Base-by-base conservation (phyloP, 176 grass and related monocot genomes). In the Dactylis glomerata region DNA sequence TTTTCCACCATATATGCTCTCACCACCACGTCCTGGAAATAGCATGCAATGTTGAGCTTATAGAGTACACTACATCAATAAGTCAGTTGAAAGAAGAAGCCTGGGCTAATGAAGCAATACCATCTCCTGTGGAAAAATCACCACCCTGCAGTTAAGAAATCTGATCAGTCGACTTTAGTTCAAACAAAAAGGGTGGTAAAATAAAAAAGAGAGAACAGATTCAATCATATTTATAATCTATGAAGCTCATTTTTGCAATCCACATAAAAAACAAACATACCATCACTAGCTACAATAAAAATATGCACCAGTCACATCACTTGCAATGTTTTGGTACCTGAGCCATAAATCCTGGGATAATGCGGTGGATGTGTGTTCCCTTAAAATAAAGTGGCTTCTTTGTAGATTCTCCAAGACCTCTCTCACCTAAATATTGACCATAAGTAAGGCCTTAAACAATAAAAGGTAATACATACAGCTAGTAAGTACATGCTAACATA, bases 11-110 rank as follows among this genome's bases (percentile, higher is more conserved):
- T 94, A 94, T 71, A 92, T 90, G 71, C 92, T 94, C 75, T 94
- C 92, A 67, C 92, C 92, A 87, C 92, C 92, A 86, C 82, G 58
- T 87, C 92, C 92, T 94, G 92, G 92, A 94, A 94, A 94, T 81
- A 94, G 85, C 82, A 94, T 73, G 83, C 77, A 92, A 88, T 2
- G 44, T 92, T 86, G 87, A 89, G 87, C 89, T 89, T 85, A 83
- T 73, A 83, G 89, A 81, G 79, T 92, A 85, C 83, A 94, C 76
- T 80, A 92, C 80, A 94, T 61, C 86, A 92, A 94, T 79, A 92
- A 88, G 87, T 90, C 82, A 94, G 78, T 88, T 92, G 82, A 92
- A 94, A 94, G 89, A 90, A 92, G 92, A 86, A 90, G 92, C 92
- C 87, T 92, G 90, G 62, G 76, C 79, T 90, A 88, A 90, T 69